A percentile compares a stretch with the other conserved stretches of the same genome.
Evolutionary conservation across 768 basidiomycete genomes (phyloP).

Genomic region (Thelephora ganbajun): DNA sequence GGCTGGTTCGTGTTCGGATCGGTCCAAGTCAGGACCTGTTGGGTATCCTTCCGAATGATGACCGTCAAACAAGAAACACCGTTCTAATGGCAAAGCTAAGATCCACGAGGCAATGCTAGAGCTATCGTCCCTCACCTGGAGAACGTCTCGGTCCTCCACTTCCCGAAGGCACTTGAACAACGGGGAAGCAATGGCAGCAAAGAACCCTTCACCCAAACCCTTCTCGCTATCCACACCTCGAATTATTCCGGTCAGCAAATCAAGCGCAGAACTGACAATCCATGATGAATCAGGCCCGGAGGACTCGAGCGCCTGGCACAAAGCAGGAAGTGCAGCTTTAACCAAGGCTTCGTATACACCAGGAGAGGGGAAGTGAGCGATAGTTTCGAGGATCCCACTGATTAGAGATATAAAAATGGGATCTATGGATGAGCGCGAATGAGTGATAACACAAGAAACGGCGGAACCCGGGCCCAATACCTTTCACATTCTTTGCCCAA

Average conservation of each 20-base stretch:
- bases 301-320: constrained; percentile 50
- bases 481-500: constrained; percentile 81
- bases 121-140: constrained; percentile 38
- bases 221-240: constrained; percentile 40
- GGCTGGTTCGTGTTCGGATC: constrained; percentile 44
- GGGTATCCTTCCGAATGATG: constrained; percentile 76
- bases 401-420: constrained; percentile 81
- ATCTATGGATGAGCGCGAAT: constrained; percentile 33
- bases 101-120: not conserved
- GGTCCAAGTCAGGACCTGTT: constrained; percentile 68
- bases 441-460: constrained; percentile 1
- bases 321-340: constrained; percentile 54
- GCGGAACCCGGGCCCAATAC: constrained; percentile 22
- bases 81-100: constrained; percentile 34
- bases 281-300: constrained; percentile 54
- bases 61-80: constrained; percentile 71
- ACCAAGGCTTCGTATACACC: constrained; percentile 64
- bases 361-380: constrained; percentile 44
- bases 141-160: constrained; percentile 77
- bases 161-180: constrained; percentile 55
- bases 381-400: constrained; percentile 61
- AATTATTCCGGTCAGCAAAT: constrained; percentile 62
- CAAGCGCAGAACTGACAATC: constrained; percentile 59
- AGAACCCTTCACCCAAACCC: constrained; percentile 71
- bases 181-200: constrained; percentile 56